Percentiles rank a stretch among this genome's conserved stretches.
Evolutionary conservation across 2,329 filamentous ascomycete species (phyloP).

Genomic region (Penicillium capsulatum): DNA sequence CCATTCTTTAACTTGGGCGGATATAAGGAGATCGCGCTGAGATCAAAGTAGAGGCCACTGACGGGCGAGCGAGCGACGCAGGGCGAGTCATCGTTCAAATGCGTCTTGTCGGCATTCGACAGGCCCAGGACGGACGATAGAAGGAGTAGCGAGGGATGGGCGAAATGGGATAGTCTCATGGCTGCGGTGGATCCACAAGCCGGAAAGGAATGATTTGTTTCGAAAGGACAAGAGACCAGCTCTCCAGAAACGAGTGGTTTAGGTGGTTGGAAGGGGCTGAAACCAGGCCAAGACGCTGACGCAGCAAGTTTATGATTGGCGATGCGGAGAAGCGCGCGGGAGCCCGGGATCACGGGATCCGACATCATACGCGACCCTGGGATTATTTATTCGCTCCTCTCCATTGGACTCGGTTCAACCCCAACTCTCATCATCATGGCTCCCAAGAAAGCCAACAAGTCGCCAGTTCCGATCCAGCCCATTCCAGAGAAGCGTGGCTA

Average conservation of each 20-base stretch:
- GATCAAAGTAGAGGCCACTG: slow-evolving; percentile 61
- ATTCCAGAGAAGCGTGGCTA: slow-evolving; percentile 43
- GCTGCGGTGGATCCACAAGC: slow-evolving; percentile 5
- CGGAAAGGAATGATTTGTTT: too few species aligned
- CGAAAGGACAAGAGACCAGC: slow-evolving; percentile 12
- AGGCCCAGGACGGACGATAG: slow-evolving; percentile 31
- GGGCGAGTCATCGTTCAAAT: slow-evolving; percentile 46
- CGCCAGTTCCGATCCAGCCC: slow-evolving; percentile 32
- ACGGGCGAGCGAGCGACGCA: slow-evolving; percentile 61
- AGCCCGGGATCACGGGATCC: slow-evolving; percentile 15
- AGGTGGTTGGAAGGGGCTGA: too few species aligned
- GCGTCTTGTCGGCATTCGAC: slow-evolving; percentile 34
- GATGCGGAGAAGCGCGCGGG: slow-evolving; percentile 13
- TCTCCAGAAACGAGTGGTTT: slow-evolving; percentile 5
- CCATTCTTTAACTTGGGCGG: slow-evolving; percentile 44
- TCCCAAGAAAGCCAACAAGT: slow-evolving; percentile 31
- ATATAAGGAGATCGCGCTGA: slow-evolving; percentile 54
- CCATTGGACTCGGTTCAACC: slow-evolving; percentile 3
- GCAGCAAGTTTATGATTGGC: slow-evolving; percentile 16
- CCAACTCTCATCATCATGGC: slow-evolving; percentile 23
- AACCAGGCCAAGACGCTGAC: too few species aligned
- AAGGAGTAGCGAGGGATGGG: slow-evolving; percentile 32
- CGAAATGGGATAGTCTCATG: slow-evolving; percentile 35
- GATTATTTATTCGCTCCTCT: slow-evolving; percentile 10
- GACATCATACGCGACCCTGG: slow-evolving; percentile 17